Conservation (phyloP, 768 basidiomycete species). For the Nidularia pulvinata region DNA sequence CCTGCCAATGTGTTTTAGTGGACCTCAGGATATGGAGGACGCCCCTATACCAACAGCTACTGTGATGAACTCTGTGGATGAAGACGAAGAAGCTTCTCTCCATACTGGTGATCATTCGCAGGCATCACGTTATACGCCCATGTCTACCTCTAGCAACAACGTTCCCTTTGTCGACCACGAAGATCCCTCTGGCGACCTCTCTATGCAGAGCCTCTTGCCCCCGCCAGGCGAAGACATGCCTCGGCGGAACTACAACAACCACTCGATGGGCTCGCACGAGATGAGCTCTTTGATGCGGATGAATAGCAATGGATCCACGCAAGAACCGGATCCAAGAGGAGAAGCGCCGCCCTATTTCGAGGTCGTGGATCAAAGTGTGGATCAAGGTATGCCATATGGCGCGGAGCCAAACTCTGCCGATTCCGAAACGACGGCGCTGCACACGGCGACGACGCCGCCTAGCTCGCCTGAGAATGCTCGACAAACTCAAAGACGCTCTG, state of each 20-base stretch:
- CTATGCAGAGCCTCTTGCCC: slow-evolving; percentile 9
- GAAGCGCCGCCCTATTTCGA: slow-evolving; percentile 73
- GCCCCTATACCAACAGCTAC: slow-evolving; percentile 39
- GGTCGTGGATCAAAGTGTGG: slow-evolving; percentile 26
- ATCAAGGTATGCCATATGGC: not conserved
- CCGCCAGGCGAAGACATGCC: slow-evolving; percentile 15
- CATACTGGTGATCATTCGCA: slow-evolving; percentile 25
- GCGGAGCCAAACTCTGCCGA: slow-evolving; percentile 7
- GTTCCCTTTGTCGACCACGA: slow-evolving; percentile 36
- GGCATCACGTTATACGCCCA: slow-evolving; percentile 28
- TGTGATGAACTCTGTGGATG: slow-evolving; percentile 33
- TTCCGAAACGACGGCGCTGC: slow-evolving; percentile 6
- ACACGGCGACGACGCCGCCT: slow-evolving; percentile 8
- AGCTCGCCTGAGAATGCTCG: slow-evolving; percentile 11
- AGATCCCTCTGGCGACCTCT: slow-evolving; percentile 18
- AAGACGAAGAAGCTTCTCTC: slow-evolving; percentile 25
- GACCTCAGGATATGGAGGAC: slow-evolving; percentile 55
- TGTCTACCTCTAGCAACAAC: slow-evolving; percentile 37
- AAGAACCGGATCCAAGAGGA: slow-evolving; percentile 43
- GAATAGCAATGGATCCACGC: slow-evolving; percentile 14
- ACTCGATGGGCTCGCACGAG: slow-evolving; percentile 21
- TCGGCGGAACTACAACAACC: slow-evolving; percentile 24
- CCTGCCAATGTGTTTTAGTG: slow-evolving; percentile 25
- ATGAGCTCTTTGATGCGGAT: slow-evolving; percentile 21
- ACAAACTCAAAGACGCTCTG: slow-evolving; percentile 31